Percentiles rank a stretch among this genome's conserved stretches.
phyloP scores from a whole-genome alignment of 306 rosid genomes.

The Cucumis sativus region DNA sequence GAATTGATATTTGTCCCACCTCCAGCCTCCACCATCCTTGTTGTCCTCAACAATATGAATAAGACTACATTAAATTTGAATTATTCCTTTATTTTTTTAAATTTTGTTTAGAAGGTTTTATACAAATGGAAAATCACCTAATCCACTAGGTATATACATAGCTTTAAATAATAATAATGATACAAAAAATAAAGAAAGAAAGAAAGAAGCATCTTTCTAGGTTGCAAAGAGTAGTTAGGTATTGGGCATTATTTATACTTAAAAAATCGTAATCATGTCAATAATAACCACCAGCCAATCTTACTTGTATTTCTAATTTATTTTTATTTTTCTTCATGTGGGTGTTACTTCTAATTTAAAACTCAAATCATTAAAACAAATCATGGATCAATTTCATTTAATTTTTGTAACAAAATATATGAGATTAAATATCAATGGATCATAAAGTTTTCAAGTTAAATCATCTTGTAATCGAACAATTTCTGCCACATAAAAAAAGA shows the following conservation, averaged over 20 bases:
- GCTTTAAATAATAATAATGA: background rate
- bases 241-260: background rate
- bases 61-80: background rate
- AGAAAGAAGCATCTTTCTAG: background rate
- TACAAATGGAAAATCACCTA: background rate
- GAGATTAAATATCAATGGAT: background rate
- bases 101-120: background rate
- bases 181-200: background rate
- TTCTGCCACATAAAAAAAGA: background rate
- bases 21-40: background rate
- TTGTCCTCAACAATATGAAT: background rate
- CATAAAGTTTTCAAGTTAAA: background rate
- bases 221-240: background rate
- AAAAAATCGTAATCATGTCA: background rate
- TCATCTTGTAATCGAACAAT: background rate
- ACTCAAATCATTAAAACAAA: background rate
- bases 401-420: too few species aligned
- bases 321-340: background rate
- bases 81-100: background rate
- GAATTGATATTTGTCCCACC: background rate
- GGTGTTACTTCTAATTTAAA: background rate
- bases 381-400: background rate
- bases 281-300: constrained; percentile 2
- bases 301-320: background rate
- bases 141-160: background rate